Percentiles rank a stretch among this genome's conserved stretches.
phyloP scores from a whole-genome alignment of 208 protist genomes.

The Zelonia costaricensis region DNA sequence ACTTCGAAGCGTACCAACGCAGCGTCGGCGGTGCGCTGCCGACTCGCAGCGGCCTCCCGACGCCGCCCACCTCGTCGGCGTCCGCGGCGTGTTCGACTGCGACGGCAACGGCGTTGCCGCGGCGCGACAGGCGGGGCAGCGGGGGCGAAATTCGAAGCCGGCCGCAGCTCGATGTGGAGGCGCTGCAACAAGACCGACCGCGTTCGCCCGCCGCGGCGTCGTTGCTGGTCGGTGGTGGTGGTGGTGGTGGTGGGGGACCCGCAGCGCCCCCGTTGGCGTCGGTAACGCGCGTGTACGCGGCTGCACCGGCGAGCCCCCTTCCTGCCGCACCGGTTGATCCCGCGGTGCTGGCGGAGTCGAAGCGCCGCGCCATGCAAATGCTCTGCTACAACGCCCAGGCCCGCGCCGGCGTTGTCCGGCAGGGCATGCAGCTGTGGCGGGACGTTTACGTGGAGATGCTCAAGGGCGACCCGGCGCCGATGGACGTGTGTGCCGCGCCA shows the following conservation, averaged over 20 bases:
- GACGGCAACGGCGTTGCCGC: background rate
- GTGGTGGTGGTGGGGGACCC: no score
- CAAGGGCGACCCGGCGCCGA: background rate
- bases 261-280: background rate
- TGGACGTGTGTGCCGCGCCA: background rate
- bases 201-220: background rate
- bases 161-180: background rate
- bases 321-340: background rate
- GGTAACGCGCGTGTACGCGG: background rate
- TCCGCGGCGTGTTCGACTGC: background rate
- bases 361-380: constrained; percentile 11
- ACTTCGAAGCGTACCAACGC: constrained; percentile 11
- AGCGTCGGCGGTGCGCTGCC: background rate
- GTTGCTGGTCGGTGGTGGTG: no score
- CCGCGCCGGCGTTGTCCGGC: background rate
- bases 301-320: background rate
- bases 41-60: background rate
- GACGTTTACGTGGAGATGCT: constrained; percentile 14
- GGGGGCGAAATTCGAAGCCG: background rate
- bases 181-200: no score
- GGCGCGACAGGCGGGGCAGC: background rate
- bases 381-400: constrained; percentile 28
- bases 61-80: background rate
- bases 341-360: constrained; percentile 3
- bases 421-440: constrained; percentile 9